Conservation (phyloP, 1,284 basidiomycete genomes). For the Leccinum colubrinum region DNA sequence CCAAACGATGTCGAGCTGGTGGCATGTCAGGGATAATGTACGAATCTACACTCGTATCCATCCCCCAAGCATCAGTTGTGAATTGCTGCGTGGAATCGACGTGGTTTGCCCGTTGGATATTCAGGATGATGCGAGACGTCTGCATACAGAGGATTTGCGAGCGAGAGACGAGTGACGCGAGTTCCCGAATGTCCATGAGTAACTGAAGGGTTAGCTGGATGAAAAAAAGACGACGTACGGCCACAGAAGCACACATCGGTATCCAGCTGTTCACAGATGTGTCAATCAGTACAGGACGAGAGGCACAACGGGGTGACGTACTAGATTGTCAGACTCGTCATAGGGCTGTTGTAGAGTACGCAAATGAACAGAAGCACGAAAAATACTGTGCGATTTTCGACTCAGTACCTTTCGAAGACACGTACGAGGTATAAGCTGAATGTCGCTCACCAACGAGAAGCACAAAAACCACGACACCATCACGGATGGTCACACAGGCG, state of each 20-base stretch:
- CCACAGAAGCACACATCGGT: constrained; percentile 17
- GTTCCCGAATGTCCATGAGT: neutral
- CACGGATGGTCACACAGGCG: constrained; percentile 25
- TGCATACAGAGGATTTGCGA: neutral
- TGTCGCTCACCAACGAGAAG: constrained; percentile 15
- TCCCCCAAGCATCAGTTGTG: constrained; percentile 18
- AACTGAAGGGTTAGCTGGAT: neutral
- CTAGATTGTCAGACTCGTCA: constrained; percentile 14
- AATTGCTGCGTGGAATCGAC: neutral
- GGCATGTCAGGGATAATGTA: constrained; percentile 8
- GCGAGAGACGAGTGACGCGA: neutral
- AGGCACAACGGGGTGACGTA: neutral
- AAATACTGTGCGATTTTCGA: constrained; percentile 10
- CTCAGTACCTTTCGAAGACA: neutral
- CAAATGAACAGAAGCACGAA: constrained; percentile 3
- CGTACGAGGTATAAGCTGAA: neutral
- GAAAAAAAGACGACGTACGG: constrained; percentile 10
- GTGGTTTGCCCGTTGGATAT: constrained; percentile 12
- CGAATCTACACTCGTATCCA: constrained; percentile 19
- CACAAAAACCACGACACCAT: constrained; percentile 20
- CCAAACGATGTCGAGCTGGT: neutral
- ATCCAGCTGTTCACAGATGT: constrained; percentile 15
- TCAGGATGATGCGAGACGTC: constrained; percentile 25
- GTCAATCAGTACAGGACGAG: constrained; percentile 5
- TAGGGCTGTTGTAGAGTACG: constrained; percentile 6